These are phyloP conservation scores for Zasmidium citrigriseum DNA, from an alignment of 2,329 filamentous ascomycete species.

Conservation along the genomic window DNA sequence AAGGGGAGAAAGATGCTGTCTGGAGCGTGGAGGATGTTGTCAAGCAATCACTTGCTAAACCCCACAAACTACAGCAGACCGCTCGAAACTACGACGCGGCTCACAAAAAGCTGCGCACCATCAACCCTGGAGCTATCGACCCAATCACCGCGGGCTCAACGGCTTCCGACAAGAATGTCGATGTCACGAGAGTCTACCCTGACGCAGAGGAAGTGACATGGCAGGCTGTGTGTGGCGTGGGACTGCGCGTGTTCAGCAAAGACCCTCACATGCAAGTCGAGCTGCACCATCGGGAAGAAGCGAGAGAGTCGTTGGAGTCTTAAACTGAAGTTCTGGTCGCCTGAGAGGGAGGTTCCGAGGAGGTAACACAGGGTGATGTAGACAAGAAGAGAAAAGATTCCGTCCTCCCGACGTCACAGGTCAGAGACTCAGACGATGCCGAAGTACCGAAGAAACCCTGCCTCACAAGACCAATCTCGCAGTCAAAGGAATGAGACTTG, in stretches of 20 bases:
- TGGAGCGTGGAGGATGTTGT: conserved; percentile 8
- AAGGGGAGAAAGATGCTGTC: background rate
- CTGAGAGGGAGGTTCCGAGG: too few relatives aligned
- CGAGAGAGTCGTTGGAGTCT: background rate
- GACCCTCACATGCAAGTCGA: conserved; percentile 7
- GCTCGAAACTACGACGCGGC: conserved; percentile 7
- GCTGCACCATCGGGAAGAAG: conserved; percentile 1
- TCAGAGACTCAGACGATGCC: too few relatives aligned
- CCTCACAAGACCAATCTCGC: too few relatives aligned
- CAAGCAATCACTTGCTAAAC: background rate
- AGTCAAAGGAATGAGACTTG: too few relatives aligned
- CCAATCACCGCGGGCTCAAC: too few relatives aligned
- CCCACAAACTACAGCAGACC: conserved; percentile 8
- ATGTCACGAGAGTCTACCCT: background rate
- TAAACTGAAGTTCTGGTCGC: too few relatives aligned
- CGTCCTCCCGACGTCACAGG: too few relatives aligned
- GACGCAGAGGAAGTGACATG: conserved; percentile 6
- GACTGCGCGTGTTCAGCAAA: conserved; percentile 9
- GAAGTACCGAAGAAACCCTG: too few relatives aligned
- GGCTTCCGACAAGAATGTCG: background rate
- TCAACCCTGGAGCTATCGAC: background rate
- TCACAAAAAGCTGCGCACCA: conserved; percentile 3
- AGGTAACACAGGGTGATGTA: too few relatives aligned
- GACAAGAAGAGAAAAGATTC: too few relatives aligned
- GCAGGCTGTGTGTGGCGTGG: conserved; percentile 15